Conservation (phyloP, 805 yeast genomes). For the Kodamaea jinghongensis region DNA sequence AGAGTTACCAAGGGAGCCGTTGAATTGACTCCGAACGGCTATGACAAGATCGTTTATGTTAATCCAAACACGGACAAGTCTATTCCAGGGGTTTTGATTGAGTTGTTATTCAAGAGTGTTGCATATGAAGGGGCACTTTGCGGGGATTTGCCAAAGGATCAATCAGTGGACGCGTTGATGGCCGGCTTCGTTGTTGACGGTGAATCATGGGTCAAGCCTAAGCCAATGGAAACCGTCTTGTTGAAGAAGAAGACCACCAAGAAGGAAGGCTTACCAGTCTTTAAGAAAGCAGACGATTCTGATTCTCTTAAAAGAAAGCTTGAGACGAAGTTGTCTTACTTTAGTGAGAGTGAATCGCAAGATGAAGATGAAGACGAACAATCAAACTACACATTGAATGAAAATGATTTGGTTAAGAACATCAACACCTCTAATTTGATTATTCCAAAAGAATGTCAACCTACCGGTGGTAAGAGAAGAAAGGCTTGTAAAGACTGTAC, state of each 20-base stretch:
- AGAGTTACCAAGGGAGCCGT: conserved; percentile 52
- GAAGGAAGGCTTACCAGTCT: conserved; percentile 13
- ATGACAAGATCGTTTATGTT: conserved; percentile 48
- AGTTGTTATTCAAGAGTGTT: conserved; percentile 39
- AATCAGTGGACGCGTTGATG: conserved; percentile 59
- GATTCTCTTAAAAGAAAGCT: conserved; percentile 45
- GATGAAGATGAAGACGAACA: conserved; percentile 55
- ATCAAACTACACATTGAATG: conserved; percentile 37
- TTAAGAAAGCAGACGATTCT: conserved; percentile 24
- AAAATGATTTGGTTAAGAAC: conserved; percentile 38
- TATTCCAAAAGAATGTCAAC: conserved; percentile 59
- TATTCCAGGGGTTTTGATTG: conserved; percentile 43
- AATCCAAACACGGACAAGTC: conserved; percentile 52
- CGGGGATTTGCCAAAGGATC: conserved; percentile 54
- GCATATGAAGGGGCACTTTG: conserved; percentile 44
- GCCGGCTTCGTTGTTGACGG: conserved; percentile 55
- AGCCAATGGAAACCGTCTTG: conserved; percentile 26
- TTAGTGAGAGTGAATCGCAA: conserved; percentile 52
- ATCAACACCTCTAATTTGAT: conserved; percentile 36
- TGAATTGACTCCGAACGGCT: conserved; percentile 33
- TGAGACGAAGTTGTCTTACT: conserved; percentile 51
- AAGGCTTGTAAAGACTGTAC: conserved; percentile 98
- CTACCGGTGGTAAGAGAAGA: conserved; percentile 62
- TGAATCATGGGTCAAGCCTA: conserved; percentile 59
- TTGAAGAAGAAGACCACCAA: conserved; percentile 26